phyloP scores from a whole-genome alignment of 2,329 filamentous ascomycete genomes.

The Phyllosticta paracitricarpa region DNA sequence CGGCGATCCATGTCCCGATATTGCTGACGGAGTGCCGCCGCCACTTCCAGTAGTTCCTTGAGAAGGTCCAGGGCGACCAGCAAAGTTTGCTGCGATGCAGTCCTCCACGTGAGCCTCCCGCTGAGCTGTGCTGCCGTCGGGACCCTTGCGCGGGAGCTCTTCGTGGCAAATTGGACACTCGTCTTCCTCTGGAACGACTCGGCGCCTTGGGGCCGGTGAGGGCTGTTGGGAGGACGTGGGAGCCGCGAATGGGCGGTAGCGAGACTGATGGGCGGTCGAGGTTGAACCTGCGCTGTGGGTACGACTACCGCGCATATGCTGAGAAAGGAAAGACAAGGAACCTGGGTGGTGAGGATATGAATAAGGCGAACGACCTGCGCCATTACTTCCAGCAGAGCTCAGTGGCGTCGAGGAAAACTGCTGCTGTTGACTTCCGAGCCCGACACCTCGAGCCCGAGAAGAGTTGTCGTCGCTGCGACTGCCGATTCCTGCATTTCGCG shows the following conservation, averaged over 20 bases:
- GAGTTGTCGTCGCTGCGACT: not conserved
- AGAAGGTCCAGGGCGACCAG: not conserved
- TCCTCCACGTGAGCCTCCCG: constrained; percentile 36
- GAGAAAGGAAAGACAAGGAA: not conserved
- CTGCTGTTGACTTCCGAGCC: not conserved
- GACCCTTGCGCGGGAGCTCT: constrained; percentile 50
- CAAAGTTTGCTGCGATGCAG: constrained; percentile 27
- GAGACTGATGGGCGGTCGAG: constrained; percentile 10
- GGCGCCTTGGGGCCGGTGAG: constrained; percentile 12
- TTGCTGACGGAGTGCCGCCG: not conserved
- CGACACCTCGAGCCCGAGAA: not conserved
- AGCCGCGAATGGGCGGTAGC: not conserved
- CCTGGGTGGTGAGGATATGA: not conserved
- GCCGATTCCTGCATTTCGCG: not conserved
- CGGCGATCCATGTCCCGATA: not conserved
- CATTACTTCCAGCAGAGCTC: not conserved
- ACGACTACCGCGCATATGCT: constrained; percentile 2
- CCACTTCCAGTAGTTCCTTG: not conserved
- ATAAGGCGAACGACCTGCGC: not conserved
- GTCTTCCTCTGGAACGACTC: constrained; percentile 53
- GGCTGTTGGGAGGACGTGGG: constrained; percentile 9
- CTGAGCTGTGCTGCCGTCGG: constrained; percentile 27
- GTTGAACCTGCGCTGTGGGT: not conserved
- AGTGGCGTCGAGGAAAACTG: not conserved
- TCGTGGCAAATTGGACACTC: constrained; percentile 68